phyloP scores from a whole-genome alignment of 257 asterid species.

The Verbena officinalis region DNA sequence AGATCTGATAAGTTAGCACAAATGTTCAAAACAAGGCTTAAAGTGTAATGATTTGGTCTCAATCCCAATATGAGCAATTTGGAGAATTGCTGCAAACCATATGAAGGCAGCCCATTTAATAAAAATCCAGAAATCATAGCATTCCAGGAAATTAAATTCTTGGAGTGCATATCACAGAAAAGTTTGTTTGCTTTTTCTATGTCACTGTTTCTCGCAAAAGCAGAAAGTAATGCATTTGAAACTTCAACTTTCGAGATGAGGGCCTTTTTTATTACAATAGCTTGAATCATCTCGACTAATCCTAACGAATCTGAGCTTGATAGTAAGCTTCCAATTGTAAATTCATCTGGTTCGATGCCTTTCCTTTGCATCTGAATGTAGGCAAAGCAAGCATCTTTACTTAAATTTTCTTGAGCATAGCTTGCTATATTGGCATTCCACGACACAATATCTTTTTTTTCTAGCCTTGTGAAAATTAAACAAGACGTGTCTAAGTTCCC shows the following conservation, averaged over 20 bases:
- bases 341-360: conserved; percentile 66
- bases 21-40: conserved; percentile 69
- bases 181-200: conserved; percentile 51
- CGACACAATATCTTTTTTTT: conserved; percentile 58
- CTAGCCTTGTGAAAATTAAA: conserved; percentile 47
- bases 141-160: conserved; percentile 86
- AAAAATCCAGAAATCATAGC: conserved; percentile 72
- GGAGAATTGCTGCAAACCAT: conserved; percentile 55
- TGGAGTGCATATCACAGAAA: conserved; percentile 49
- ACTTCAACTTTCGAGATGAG: conserved; percentile 66
- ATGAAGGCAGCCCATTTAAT: conserved; percentile 52
- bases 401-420: conserved; percentile 51
- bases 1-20: conserved; percentile 66
- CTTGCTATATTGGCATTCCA: conserved; percentile 85
- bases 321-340: conserved; percentile 76
- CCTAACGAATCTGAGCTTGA: conserved; percentile 47
- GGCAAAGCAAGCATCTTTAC: conserved; percentile 43
- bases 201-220: conserved; percentile 54
- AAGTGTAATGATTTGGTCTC: conserved; percentile 69
- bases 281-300: conserved; percentile 64
- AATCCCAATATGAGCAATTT: conserved; percentile 37
- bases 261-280: conserved; percentile 52
- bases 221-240: conserved; percentile 73
- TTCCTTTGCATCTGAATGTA: conserved; percentile 65
- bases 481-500: conserved; percentile 50